A percentile compares a stretch with the other conserved stretches of the same genome.
Conservation (phyloP, 257 asterid genomes). For the Coffea canephora region DNA sequence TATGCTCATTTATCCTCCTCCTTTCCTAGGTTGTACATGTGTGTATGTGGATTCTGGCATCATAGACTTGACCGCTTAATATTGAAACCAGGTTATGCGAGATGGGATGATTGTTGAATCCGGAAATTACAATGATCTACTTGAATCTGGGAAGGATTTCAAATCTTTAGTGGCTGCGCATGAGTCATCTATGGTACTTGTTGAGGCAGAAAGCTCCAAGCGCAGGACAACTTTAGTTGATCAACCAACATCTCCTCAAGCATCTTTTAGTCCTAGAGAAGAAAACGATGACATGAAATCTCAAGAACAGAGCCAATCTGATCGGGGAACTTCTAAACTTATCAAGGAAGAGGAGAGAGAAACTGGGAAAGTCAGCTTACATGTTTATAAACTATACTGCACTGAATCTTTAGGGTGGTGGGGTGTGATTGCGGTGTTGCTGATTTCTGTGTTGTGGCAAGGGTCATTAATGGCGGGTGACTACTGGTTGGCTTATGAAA, state of each 20-base stretch:
- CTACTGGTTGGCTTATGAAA: constrained; percentile 91
- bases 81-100: constrained; percentile 72
- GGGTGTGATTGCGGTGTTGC: constrained; percentile 53
- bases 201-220: constrained; percentile 62
- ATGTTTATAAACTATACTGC: constrained; percentile 73
- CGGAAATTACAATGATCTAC: constrained; percentile 63
- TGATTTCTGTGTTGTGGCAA: constrained; percentile 65
- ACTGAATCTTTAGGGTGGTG: constrained; percentile 88
- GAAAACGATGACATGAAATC: constrained; percentile 51
- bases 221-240: constrained; percentile 30
- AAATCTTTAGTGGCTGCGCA: constrained; percentile 79
- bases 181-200: constrained; percentile 90
- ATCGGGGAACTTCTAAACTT: constrained; percentile 59
- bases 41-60: neutral
- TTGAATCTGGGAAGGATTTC: constrained; percentile 67
- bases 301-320: constrained; percentile 33
- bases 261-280: constrained; percentile 40
- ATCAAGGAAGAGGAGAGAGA: constrained; percentile 90
- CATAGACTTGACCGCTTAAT: neutral
- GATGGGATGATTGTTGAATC: constrained; percentile 83
- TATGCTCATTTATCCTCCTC: constrained; percentile 2
- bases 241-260: constrained; percentile 34
- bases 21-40: neutral
- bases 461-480: constrained; percentile 72
- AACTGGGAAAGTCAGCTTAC: constrained; percentile 69